phyloP scores from a whole-genome alignment of 2,329 filamentous ascomycete species.

The Teratosphaeria viscida region DNA sequence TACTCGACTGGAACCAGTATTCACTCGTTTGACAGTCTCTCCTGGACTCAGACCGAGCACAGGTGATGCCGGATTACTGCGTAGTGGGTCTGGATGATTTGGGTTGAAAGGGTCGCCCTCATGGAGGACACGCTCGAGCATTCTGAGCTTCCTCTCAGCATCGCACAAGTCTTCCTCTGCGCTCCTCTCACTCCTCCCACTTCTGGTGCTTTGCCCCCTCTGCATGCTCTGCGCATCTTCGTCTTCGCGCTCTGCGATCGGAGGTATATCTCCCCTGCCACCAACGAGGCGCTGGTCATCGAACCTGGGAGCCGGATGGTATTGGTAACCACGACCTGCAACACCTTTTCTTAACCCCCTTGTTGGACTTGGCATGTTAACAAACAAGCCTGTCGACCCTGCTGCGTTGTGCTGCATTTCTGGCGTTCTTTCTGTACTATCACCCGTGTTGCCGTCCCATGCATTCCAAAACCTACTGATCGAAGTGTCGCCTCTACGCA shows the following conservation, averaged over 20 bases:
- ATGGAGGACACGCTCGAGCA: slow-evolving; percentile 10
- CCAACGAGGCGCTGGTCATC: slow-evolving; percentile 40
- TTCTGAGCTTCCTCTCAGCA: slow-evolving; percentile 13
- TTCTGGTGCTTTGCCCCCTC: not conserved
- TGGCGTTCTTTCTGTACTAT: not conserved
- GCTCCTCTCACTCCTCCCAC: not conserved
- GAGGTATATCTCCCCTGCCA: slow-evolving; percentile 47
- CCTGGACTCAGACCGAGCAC: slow-evolving; percentile 5
- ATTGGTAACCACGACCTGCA: slow-evolving; percentile 26
- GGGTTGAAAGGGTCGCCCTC: slow-evolving; percentile 32
- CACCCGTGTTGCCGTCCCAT: not conserved
- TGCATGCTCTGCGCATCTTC: slow-evolving; percentile 23
- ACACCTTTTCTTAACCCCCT: slow-evolving; percentile 35
- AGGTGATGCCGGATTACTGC: slow-evolving; percentile 24
- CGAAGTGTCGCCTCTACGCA: slow-evolving; percentile 30
- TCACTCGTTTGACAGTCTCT: slow-evolving; percentile 19
- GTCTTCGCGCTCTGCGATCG: slow-evolving; percentile 53
- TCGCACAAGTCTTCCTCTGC: slow-evolving; percentile 1
- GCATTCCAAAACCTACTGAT: slow-evolving; percentile 16
- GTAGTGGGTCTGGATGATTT: slow-evolving; percentile 24
- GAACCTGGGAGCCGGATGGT: slow-evolving; percentile 32
- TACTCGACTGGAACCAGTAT: slow-evolving; percentile 13
- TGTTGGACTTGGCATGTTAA: slow-evolving; percentile 40
- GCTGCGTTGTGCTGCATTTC: slow-evolving; percentile 21
- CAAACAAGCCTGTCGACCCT: slow-evolving; percentile 36